Conservation (phyloP, 2,329 filamentous ascomycete species). For the Rhytidhysteron rufulum region DNA sequence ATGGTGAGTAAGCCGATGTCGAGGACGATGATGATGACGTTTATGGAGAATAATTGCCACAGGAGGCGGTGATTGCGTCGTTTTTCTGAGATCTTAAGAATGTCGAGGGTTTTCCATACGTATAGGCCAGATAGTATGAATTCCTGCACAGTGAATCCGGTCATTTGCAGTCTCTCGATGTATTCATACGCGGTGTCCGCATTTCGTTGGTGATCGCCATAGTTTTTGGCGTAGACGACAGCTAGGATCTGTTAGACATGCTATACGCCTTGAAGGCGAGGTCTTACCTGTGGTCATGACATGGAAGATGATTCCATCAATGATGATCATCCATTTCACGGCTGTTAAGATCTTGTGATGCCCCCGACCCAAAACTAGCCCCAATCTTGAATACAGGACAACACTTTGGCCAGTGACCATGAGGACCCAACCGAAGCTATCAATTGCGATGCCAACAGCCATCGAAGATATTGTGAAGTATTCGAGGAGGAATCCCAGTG, state of each 20-base stretch:
- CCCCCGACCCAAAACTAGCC: slow-evolving; percentile 52
- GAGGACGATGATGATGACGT: slow-evolving; percentile 34
- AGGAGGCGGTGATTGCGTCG: slow-evolving; percentile 18
- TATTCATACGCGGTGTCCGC: slow-evolving; percentile 28
- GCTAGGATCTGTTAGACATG: slow-evolving; percentile 30
- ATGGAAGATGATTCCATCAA: slow-evolving; percentile 50
- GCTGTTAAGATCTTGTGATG: slow-evolving; percentile 36
- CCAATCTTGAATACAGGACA: slow-evolving; percentile 55
- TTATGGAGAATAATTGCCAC: slow-evolving; percentile 35
- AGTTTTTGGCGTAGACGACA: slow-evolving; percentile 49
- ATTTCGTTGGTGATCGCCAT: slow-evolving; percentile 41
- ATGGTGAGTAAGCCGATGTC: slow-evolving; percentile 33
- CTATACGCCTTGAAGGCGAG: neutral
- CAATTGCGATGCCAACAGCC: slow-evolving; percentile 35
- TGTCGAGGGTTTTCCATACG: slow-evolving; percentile 43
- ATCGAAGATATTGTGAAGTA: slow-evolving; percentile 21
- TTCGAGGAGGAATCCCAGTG: slow-evolving; percentile 43
- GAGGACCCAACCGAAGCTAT: slow-evolving; percentile 50
- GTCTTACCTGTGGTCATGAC: slow-evolving; percentile 39
- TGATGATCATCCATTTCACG: slow-evolving; percentile 54
- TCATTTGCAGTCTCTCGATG: slow-evolving; percentile 38
- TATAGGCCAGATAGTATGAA: slow-evolving; percentile 38
- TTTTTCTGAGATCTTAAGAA: slow-evolving; percentile 34
- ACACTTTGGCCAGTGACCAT: slow-evolving; percentile 60
- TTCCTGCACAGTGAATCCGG: slow-evolving; percentile 36